Base-by-base conservation (phyloP, 139 green algal genomes). In the Astrephomene gubernaculifera region DNA sequence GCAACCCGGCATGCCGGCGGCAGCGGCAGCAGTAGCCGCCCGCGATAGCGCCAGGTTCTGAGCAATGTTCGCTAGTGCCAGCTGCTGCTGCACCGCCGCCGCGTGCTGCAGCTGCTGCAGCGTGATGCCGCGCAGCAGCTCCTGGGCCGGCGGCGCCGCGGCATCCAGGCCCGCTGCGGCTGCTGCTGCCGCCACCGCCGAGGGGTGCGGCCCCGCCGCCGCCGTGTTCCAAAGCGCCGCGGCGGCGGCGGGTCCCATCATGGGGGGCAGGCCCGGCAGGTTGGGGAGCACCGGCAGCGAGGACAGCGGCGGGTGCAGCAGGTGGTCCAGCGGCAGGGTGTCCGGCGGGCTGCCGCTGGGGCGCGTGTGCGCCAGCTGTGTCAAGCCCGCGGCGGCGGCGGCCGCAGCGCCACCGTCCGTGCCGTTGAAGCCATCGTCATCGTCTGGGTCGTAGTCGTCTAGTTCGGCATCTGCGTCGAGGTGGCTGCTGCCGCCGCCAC, bases 41-140 rank as follows among this genome's bases (percentile, higher is more conserved):
- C 33, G 29, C 4, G 65, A 57, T 2, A 63, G n/a, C 31, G 36
- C 65, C 65, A 79, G 41, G 61, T 83, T 84, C 61, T 87, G 71
- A 0, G 87, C 67, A 4, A 87, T 33, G 6, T 81, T 73, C 5
- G 81, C 81, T 31, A 90, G 60, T 24, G 86, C 76, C 68, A 90
- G 45, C 80, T 90, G 83, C 73, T 92, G 89, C 38, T 80, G 82
- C 29, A 87, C 1, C 29, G 80, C 33, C 0, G 75, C 89, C 44
- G 75, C 67, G 12, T 90, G 86, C 53, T 88, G 52, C 31, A 80
- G 74, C 82, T 89, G 89, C 71, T 85, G 71, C 61, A 89, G 44
- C 69, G 79, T 74, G 63, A 76, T 45, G 71, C 72, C 68, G 33
- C 75, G 81, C 10, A 85, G 61, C 29, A 88, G 79, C 7, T 89